These are phyloP conservation scores for Beta corolliflora DNA, from an alignment of 179 eudicot species.

Conservation along the genomic window DNA sequence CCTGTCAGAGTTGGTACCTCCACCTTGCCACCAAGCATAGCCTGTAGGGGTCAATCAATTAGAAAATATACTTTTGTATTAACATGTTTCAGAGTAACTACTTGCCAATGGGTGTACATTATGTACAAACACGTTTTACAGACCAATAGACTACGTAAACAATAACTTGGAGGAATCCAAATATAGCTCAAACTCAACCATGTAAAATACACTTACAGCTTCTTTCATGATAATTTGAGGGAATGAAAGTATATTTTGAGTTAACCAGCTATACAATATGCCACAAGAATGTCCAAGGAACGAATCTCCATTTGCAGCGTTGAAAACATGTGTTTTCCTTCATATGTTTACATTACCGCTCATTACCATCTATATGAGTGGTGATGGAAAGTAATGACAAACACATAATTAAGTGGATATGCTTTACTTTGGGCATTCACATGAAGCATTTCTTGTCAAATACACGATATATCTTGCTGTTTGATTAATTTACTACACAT, in stretches of 20 bases:
- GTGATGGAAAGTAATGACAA: neutral
- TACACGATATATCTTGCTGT: neutral
- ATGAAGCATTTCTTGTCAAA: neutral
- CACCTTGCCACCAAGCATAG: slow-evolving; percentile 87
- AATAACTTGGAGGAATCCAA: neutral
- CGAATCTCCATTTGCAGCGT: neutral
- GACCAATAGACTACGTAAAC: neutral
- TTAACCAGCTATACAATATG: neutral
- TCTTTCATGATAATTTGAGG: neutral
- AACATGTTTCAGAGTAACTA: neutral
- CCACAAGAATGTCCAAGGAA: neutral
- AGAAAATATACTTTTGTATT: slow-evolving; percentile 9
- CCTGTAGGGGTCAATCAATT: slow-evolving; percentile 46
- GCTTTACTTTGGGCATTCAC: neutral
- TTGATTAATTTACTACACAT: neutral
- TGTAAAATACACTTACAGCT: neutral
- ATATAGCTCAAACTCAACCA: neutral
- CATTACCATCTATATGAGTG: neutral
- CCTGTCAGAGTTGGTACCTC: slow-evolving; percentile 79
- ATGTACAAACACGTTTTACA: neutral
- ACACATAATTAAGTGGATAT: neutral
- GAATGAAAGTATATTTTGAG: neutral
- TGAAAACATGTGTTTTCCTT: neutral
- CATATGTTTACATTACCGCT: neutral
- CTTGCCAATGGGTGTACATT: neutral